Evolutionary conservation across 352 stramenopile species (phyloP).

Genomic region (Globisporangium rhizosaccharum): DNA sequence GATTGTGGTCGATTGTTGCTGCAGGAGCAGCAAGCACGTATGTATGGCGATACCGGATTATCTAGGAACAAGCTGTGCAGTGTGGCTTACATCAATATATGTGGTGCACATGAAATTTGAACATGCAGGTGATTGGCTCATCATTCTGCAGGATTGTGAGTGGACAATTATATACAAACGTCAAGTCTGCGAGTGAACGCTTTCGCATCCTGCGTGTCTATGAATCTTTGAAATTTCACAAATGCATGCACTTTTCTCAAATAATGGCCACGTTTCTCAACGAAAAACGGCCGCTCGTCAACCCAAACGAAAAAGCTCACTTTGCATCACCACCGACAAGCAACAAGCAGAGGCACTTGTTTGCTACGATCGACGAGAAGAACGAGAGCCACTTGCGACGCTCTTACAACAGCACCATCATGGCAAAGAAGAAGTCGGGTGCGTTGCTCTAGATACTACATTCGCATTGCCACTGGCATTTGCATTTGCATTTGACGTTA

Average conservation of each 20-base stretch:
- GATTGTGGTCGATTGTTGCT: not conserved
- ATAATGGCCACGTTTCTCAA: not conserved
- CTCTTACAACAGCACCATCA: conserved; percentile 10
- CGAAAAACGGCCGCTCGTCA: no score
- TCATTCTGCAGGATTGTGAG: not conserved
- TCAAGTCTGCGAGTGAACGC: no score
- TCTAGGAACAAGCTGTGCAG: no score
- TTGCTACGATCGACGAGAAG: not conserved
- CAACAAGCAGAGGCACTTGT: not conserved
- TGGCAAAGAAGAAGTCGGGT: conserved; percentile 73
- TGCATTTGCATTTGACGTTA: not conserved
- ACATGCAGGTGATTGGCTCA: not conserved
- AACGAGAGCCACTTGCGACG: not conserved
- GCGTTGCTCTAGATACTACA: not conserved
- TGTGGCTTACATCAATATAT: not conserved
- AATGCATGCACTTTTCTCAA: not conserved
- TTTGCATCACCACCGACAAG: no score
- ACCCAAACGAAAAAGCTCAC: no score
- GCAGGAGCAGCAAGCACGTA: no score
- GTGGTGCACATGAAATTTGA: not conserved
- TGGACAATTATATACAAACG: not conserved
- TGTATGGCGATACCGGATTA: no score
- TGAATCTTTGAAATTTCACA: not conserved
- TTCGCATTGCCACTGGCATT: not conserved
- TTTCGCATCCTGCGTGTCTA: not conserved